A percentile compares a stretch with the other conserved stretches of the same genome.
Conservation (phyloP, 2,329 filamentous ascomycete genomes). For the Neurospora sp. region DNA sequence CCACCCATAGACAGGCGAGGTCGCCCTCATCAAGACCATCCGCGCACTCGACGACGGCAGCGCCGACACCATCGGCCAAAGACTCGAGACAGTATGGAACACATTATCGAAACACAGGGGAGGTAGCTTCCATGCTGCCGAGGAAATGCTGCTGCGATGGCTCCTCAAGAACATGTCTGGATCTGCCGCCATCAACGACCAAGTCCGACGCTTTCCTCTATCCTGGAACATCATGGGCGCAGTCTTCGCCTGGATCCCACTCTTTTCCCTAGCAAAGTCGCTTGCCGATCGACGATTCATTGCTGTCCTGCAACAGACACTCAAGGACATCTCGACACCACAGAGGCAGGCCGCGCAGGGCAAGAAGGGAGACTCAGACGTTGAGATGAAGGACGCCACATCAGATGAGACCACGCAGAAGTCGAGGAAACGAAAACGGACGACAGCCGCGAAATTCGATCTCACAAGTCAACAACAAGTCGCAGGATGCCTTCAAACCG, state of each 20-base stretch:
- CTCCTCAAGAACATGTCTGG: constrained; percentile 53
- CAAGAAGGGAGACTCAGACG: constrained; percentile 11
- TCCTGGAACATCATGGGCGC: constrained; percentile 54
- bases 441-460: constrained; percentile 26
- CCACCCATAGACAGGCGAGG: constrained; percentile 12
- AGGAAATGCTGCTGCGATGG: constrained; percentile 51
- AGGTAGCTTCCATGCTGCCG: constrained; percentile 39
- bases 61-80: constrained; percentile 33
- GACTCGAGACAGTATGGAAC: constrained; percentile 40
- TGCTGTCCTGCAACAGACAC: constrained; percentile 52
- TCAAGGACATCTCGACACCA: constrained; percentile 45
- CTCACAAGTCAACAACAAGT: constrained; percentile 30
- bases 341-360: constrained; percentile 4
- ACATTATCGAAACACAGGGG: constrained; percentile 33
- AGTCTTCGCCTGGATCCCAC: constrained; percentile 55
- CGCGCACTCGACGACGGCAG: constrained; percentile 45
- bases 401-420: constrained; percentile 20
- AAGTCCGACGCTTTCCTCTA: constrained; percentile 43
- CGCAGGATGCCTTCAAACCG: constrained; percentile 34
- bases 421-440: constrained; percentile 39
- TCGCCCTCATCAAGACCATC: constrained; percentile 39
- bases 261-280: constrained; percentile 59
- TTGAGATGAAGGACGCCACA: constrained; percentile 20
- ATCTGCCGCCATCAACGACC: constrained; percentile 35
- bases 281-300: constrained; percentile 63